Percentiles rank a stretch among this genome's conserved stretches.
Evolutionary conservation across 148 eudicot genomes (phyloP).

Genomic region (Cornus kousa): DNA sequence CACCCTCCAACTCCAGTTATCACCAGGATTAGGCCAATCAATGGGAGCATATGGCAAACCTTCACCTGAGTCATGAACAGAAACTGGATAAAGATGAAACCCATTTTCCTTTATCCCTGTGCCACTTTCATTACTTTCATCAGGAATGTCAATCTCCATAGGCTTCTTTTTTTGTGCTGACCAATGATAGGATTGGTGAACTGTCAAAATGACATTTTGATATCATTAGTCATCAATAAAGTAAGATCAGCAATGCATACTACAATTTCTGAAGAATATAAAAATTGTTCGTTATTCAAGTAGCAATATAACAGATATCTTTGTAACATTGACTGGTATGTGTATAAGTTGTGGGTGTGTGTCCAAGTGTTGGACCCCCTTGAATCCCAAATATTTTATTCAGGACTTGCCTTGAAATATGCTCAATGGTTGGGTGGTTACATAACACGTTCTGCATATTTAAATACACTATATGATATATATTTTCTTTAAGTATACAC

Average conservation of each 20-base stretch:
- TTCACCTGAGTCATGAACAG: constrained; percentile 48
- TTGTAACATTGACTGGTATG: no score
- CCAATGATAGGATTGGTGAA: constrained; percentile 16
- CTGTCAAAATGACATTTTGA: constrained; percentile 13
- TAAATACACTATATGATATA: no score
- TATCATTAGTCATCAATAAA: neutral
- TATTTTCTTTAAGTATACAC: no score
- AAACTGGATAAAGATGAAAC: constrained; percentile 59
- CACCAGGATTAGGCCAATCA: constrained; percentile 73
- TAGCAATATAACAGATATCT: neutral
- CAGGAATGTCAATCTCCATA: constrained; percentile 61
- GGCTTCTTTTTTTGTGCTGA: constrained; percentile 27
- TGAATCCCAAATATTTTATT: no score
- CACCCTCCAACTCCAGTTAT: constrained; percentile 76
- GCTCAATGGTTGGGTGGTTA: no score
- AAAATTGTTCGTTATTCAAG: neutral
- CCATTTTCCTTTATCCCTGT: constrained; percentile 50
- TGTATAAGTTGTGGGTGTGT: no score
- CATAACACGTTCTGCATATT: no score
- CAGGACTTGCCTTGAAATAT: no score
- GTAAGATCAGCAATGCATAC: neutral
- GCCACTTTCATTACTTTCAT: constrained; percentile 37
- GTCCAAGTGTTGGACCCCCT: no score
- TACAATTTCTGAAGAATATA: neutral
- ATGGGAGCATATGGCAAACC: constrained; percentile 84